phyloP scores from a whole-genome alignment of 257 asterid species.

The Penstemon barbatus region DNA sequence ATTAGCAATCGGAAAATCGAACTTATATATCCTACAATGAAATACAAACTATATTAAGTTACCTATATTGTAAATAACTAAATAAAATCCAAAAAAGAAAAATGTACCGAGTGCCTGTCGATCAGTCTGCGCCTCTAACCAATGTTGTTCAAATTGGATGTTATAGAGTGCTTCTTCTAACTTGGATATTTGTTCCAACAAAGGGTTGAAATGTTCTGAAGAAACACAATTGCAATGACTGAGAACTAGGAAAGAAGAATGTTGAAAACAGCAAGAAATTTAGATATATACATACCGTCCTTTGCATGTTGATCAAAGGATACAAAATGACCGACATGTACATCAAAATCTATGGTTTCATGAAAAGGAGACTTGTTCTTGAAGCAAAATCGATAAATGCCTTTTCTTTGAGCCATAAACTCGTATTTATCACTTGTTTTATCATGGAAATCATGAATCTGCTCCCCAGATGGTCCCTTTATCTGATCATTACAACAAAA shows the following conservation, averaged over 20 bases:
- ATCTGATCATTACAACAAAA: conserved; percentile 43
- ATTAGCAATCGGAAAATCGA: background rate
- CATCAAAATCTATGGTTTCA: conserved; percentile 77
- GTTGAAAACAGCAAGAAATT: background rate
- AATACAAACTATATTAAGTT: too few relatives aligned
- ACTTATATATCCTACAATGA: too few relatives aligned
- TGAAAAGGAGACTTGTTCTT: conserved; percentile 70
- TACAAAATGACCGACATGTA: conserved; percentile 58
- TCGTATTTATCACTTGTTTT: conserved; percentile 68
- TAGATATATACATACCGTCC: conserved; percentile 43
- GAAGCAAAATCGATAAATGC: conserved; percentile 72
- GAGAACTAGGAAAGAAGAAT: background rate
- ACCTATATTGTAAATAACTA: background rate
- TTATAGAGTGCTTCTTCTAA: conserved; percentile 80
- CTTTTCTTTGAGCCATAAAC: conserved; percentile 59
- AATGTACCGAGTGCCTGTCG: conserved; percentile 66
- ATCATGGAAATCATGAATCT: conserved; percentile 57
- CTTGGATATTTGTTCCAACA: conserved; percentile 66
- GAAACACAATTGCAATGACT: background rate
- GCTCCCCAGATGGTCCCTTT: conserved; percentile 72
- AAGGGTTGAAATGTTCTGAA: conserved; percentile 74
- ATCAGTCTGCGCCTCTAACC: conserved; percentile 91
- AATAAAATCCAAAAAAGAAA: background rate
- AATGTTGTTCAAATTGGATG: conserved; percentile 88
- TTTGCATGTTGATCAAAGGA: conserved; percentile 69